Percentiles rank a stretch among this genome's conserved stretches.
phyloP scores from a whole-genome alignment of 208 protist species.

The Leishmania arabica region DNA sequence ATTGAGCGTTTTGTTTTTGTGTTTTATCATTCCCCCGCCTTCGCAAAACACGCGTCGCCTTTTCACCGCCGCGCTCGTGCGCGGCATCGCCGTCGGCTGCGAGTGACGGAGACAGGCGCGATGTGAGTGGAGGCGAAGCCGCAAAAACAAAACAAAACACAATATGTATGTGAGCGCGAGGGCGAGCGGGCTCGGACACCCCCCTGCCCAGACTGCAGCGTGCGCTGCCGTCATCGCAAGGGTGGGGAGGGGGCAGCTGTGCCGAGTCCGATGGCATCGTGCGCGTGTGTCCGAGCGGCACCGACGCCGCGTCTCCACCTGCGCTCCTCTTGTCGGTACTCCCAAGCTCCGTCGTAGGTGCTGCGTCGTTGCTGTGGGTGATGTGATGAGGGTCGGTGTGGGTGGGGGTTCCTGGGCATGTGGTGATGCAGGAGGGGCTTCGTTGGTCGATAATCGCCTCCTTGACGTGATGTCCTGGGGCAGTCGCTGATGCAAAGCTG shows the following conservation, averaged over 20 bases:
- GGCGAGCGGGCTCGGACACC: neutral
- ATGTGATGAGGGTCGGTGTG: neutral
- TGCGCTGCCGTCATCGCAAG: neutral
- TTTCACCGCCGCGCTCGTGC: constrained; percentile 21
- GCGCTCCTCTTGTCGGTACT: neutral
- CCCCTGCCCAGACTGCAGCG: neutral
- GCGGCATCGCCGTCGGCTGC: constrained; percentile 68
- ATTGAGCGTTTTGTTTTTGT: too few species aligned
- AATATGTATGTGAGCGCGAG: neutral
- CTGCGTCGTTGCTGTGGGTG: neutral
- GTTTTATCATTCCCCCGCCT: too few species aligned
- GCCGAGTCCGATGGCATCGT: neutral
- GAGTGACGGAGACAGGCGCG: constrained; percentile 66
- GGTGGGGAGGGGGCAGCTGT: neutral
- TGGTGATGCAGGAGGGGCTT: neutral
- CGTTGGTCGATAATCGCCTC: neutral
- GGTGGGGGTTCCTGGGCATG: neutral
- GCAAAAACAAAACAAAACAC: neutral
- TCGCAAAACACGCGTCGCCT: too few species aligned
- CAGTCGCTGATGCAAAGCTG: neutral
- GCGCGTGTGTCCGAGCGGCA: neutral
- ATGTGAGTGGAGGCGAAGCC: constrained; percentile 72
- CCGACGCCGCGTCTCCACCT: neutral
- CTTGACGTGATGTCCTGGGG: neutral
- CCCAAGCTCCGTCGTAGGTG: neutral